phyloP scores from a whole-genome alignment of 129 eudicot genomes.

The Scalesia atractyloides region DNA sequence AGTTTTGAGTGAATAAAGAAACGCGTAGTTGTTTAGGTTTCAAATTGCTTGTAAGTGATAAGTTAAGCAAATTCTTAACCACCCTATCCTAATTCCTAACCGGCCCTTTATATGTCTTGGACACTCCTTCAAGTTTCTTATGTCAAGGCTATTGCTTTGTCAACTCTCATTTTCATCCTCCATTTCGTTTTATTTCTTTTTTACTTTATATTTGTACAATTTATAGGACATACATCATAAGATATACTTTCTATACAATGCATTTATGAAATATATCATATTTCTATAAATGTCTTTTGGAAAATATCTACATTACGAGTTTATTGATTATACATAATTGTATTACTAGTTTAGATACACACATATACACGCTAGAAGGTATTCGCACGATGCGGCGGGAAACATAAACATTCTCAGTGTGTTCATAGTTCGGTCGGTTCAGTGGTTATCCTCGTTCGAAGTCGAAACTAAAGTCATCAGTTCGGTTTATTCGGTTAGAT shows the following conservation, averaged over 20 bases:
- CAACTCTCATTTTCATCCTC: constrained; percentile 29
- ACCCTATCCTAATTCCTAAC: constrained; percentile 34
- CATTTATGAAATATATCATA: not conserved
- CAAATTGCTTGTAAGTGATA: constrained; percentile 36
- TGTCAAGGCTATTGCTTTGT: constrained; percentile 33
- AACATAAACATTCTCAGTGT: no score
- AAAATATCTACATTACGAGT: no score
- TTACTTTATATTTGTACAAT: not conserved
- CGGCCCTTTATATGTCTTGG: constrained; percentile 14
- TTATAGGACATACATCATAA: not conserved
- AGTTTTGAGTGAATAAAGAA: constrained; percentile 25
- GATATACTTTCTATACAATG: not conserved
- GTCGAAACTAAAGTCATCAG: no score
- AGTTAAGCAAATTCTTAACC: constrained; percentile 36
- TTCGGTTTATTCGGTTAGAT: no score
- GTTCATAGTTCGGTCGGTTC: no score
- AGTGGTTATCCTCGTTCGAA: no score
- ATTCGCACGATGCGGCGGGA: no score
- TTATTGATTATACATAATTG: no score
- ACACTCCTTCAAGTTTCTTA: constrained; percentile 42
- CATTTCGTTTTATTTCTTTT: not conserved
- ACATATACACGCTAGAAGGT: no score
- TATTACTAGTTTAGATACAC: no score
- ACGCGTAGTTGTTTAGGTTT: constrained; percentile 35
- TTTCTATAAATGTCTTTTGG: not conserved